Evolutionary conservation across 768 basidiomycete genomes (phyloP), one percentile per base, ranked within the genome.

Genomic region (Harrya chromipes): DNA sequence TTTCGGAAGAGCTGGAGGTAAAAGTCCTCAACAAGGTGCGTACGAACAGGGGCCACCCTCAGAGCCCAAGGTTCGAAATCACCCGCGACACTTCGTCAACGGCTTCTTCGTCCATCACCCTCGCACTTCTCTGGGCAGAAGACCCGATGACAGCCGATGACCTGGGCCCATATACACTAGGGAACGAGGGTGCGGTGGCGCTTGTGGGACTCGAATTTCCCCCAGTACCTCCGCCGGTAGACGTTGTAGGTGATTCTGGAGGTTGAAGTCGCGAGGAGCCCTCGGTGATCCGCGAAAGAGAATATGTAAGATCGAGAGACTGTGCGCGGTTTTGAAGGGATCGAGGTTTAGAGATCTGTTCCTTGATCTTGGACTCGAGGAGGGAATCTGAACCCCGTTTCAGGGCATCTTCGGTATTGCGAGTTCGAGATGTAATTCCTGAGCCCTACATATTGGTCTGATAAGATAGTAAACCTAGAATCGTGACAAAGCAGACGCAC

Each of bases 241-340:
- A 90, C 6, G 82, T 87, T 33, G 87, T 89, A 1, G 89, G 89
- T 2, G 89, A 92, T 43, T 90, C 87, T 2, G 88, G 87, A 34
- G 80, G 83, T 21, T 80, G 78, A 39, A 84, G 70, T 45, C 79
- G 74, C 47, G 82, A 75, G 23, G 75, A 70, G 17, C 82, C 77
- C 61, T 90, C 90, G 5, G 83, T 82, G 57, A 91, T 90, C 46
- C 83, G 84, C n/a, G 83, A 84, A 26, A 93, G 77, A 6, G 91
- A 92, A 56, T 83, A 83, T 0, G 88, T 91, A 56, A 95, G 72
- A 64, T 95, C 92, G 40, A 95, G 83, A 5, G 87, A 90, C 65
- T 94, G 92, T 0, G 92, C 92, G 16, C 92, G 86, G 58, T 90
- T 90, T 53, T 84, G 84, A 54, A 92, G 71, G 4, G 89, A 86